Evolutionary conservation across 805 yeast genomes (phyloP), one percentile per base, ranked within the genome.

Genomic region (Ogataea thermomethanolica): DNA sequence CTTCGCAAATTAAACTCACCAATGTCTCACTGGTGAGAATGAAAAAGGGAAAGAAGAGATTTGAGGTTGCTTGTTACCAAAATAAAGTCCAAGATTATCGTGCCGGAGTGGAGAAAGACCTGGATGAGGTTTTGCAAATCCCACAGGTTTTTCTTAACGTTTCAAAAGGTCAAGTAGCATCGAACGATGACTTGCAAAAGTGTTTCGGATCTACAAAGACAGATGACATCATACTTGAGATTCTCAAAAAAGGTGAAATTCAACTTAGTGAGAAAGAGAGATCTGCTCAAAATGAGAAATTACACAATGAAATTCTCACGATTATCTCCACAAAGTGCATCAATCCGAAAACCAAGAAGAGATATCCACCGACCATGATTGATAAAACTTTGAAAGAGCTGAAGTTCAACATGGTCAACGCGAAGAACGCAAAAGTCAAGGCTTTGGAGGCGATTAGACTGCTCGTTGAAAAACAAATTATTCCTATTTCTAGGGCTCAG

Each of bases 41-140:
- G 79, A 85, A 84, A 54, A 89, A 87, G 60, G 96, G 90, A 29
- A 88, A 87, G 59, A 86, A 87, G 62, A 70, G 96, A 49, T 93
- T 89, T 54, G 99, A 93, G 63, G 76, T 93, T 32, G 98, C 98
- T 0, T 93, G 99, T 58, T 93, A 93, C 61, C 96, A 87, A 57
- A 93, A 93, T 56, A 93, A 93, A 58, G 96, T 93, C 5, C 98
- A 91, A 61, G 99, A 93, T 61, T 93, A 89, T 79, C 73, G 97
- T 52, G 74, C 77, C 46, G 85, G 84, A 43, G 79, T 86, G 59
- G 99, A 93, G 57, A 91, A 87, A 51, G 96, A 93, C 59, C 61
- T 93, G 7, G 98, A 93, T 65, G 99, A 93, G 58, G 99, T 93
- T 2, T 69, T 93, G 26, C 99, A 93, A 61, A 88, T 93, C 38